Evolutionary conservation across 768 basidiomycete species (phyloP).

Genomic region (Erythrobasidium yunnanense): DNA sequence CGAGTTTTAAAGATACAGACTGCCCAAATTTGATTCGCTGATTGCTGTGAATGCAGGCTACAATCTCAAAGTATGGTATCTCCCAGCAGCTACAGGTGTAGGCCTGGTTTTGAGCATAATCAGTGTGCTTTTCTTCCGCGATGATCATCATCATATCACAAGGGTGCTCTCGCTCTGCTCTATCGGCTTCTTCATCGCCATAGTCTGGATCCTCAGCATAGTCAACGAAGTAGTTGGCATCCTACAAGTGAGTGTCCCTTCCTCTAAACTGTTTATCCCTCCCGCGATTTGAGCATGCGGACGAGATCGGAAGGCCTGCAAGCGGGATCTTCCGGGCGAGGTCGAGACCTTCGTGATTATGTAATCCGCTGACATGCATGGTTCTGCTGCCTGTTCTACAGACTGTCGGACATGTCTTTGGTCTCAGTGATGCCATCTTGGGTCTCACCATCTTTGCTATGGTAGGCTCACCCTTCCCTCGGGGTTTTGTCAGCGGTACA

Average conservation of each 20-base stretch:
- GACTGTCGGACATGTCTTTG: slow-evolving; percentile 88
- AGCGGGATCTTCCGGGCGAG: neutral
- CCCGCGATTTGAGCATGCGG: neutral
- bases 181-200: slow-evolving; percentile 78
- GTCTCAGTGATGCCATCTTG: slow-evolving; percentile 91
- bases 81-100: slow-evolving; percentile 50
- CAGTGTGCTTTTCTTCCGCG: slow-evolving; percentile 53
- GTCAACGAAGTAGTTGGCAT: slow-evolving; percentile 91
- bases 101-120: slow-evolving; percentile 52
- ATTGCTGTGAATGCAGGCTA: slow-evolving; percentile 28
- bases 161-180: slow-evolving; percentile 58
- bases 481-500: too few species aligned
- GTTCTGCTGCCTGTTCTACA: too few species aligned
- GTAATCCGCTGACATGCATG: slow-evolving; percentile 7
- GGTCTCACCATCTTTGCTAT: slow-evolving; percentile 93
- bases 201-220: slow-evolving; percentile 97
- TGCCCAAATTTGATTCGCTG: slow-evolving; percentile 20
- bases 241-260: slow-evolving; percentile 54
- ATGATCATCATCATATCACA: slow-evolving; percentile 51
- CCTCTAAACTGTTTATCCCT: neutral
- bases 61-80: slow-evolving; percentile 44
- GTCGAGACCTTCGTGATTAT: neutral
- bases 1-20: too few species aligned
- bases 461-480: too few species aligned
- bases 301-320: too few species aligned